Percentiles rank a stretch among this genome's conserved stretches.
These are phyloP conservation scores for Aureobasidium sp. DNA, from an alignment of 2,329 filamentous ascomycete species.

Conservation along the genomic window DNA sequence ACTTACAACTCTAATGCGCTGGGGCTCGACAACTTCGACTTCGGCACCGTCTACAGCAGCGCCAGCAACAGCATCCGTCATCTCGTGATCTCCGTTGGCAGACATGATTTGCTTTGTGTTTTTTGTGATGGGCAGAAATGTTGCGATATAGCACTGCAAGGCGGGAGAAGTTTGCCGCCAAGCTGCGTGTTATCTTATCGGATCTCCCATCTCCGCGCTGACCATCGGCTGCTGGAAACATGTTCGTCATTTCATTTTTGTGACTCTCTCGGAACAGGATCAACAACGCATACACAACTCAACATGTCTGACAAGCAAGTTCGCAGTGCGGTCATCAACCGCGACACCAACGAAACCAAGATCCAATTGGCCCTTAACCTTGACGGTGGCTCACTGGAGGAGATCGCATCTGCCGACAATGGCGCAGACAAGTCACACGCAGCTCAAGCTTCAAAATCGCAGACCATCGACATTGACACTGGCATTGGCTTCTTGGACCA, in stretches of 20 bases:
- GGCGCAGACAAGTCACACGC: constrained; percentile 59
- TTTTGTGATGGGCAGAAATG: not conserved
- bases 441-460: constrained; percentile 73
- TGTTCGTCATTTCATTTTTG: not conserved
- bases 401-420: constrained; percentile 44
- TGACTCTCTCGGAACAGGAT: not conserved
- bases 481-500: constrained; percentile 98
- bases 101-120: constrained; percentile 6
- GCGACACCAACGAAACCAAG: constrained; percentile 97
- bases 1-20: constrained; percentile 41
- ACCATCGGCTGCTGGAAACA: not conserved
- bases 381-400: constrained; percentile 65
- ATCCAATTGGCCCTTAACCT: constrained; percentile 89
- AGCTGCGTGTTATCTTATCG: not conserved
- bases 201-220: not conserved
- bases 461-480: constrained; percentile 81
- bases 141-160: not conserved
- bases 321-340: constrained; percentile 71
- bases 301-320: constrained; percentile 24
- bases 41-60: constrained; percentile 42
- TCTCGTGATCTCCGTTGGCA: constrained; percentile 23
- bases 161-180: constrained; percentile 14
- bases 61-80: constrained; percentile 33
- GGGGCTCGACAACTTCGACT: constrained; percentile 33
- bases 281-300: not conserved